These are phyloP conservation scores for Blastomyces silverae DNA, from an alignment of 2,329 filamentous ascomycete species.

Conservation along the genomic window DNA sequence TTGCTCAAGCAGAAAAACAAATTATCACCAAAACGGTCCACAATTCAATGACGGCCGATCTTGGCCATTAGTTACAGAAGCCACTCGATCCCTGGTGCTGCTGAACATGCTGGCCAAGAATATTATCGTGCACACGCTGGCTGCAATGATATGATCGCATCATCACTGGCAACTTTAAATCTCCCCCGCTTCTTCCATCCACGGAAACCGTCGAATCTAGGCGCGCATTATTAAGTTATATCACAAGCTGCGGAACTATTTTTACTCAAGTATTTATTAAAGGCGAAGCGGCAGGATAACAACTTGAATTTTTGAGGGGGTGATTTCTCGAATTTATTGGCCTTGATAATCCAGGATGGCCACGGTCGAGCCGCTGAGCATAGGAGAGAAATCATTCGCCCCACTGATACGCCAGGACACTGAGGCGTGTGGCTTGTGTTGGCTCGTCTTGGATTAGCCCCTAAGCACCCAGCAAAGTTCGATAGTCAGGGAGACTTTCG, in stretches of 20 bases:
- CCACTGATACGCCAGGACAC: neutral
- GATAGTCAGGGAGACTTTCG: neutral
- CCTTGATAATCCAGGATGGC: neutral
- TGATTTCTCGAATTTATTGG: neutral
- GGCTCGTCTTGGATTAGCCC: neutral
- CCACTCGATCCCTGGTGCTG: too few relatives aligned
- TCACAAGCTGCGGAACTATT: neutral
- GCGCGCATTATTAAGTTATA: too few relatives aligned
- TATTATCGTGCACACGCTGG: neutral
- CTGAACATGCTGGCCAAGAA: neutral
- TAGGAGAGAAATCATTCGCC: neutral
- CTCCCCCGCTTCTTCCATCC: neutral
- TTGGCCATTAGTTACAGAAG: too few relatives aligned
- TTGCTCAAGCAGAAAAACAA: neutral
- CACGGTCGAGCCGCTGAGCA: neutral
- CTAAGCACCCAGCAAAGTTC: neutral
- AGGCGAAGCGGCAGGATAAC: neutral
- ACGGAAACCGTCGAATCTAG: neutral
- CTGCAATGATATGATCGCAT: neutral
- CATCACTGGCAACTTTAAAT: neutral
- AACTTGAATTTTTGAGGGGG: too few relatives aligned
- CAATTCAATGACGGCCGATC: neutral
- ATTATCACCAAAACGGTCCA: neutral
- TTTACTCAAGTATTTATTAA: neutral
- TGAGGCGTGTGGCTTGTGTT: neutral